Percentiles rank a stretch among this genome's conserved stretches.
These are phyloP conservation scores for Chalciporus sp. DNA, from an alignment of 1,284 basidiomycete species.

Conservation along the genomic window DNA sequence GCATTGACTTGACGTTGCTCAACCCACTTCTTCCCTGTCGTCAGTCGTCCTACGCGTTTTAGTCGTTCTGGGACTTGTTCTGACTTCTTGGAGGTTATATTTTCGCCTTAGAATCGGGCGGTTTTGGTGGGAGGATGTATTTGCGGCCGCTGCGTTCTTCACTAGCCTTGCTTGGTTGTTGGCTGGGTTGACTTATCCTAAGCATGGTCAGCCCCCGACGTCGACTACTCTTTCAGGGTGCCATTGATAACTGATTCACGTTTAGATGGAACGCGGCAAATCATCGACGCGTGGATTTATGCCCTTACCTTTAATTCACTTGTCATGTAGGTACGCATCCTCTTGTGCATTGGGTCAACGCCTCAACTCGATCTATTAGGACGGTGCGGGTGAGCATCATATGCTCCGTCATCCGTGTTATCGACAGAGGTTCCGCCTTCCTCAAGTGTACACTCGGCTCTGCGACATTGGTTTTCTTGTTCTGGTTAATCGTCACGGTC, in stretches of 20 bases:
- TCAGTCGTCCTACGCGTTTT: no score
- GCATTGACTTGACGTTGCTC: no score
- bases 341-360: no score
- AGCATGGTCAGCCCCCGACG: no score
- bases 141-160: neutral
- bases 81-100: neutral
- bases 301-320: neutral
- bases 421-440: neutral
- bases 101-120: neutral
- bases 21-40: no score
- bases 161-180: neutral
- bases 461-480: conserved; percentile 3
- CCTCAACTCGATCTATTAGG: neutral
- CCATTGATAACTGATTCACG: no score
- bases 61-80: neutral
- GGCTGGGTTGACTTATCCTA: neutral
- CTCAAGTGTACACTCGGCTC: neutral
- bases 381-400: conserved; percentile 6
- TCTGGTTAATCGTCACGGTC: neutral
- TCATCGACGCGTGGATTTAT: neutral
- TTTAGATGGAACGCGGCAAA: no score
- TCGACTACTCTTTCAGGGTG: no score
- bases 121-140: neutral
- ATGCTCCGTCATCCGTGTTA: conserved; percentile 12
- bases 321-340: neutral